A percentile compares a stretch with the other conserved stretches of the same genome.
Conservation (phyloP, 2,329 filamentous ascomycete genomes). For the Taxawa tesnikishii region DNA sequence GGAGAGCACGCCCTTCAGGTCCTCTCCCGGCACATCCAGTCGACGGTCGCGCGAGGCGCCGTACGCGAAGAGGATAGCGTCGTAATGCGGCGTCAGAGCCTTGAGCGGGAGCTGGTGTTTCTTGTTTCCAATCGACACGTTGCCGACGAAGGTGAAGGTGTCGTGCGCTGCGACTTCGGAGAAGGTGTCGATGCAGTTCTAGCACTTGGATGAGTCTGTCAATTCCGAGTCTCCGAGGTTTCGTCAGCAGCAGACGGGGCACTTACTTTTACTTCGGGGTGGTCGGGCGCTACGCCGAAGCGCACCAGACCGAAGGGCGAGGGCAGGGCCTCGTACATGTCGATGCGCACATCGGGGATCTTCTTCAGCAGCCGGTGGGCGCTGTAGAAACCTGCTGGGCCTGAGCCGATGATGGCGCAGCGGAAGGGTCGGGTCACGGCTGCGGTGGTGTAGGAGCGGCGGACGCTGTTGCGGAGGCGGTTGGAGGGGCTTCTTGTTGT, state of each 20-base stretch:
- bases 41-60: constrained; percentile 75
- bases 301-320: constrained; percentile 87
- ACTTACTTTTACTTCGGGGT: constrained; percentile 91
- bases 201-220: constrained; percentile 6
- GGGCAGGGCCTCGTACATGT: constrained; percentile 93
- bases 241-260: too few relatives aligned
- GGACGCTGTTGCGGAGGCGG: not conserved
- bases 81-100: constrained; percentile 67
- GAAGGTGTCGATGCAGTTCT: constrained; percentile 95
- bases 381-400: constrained; percentile 92
- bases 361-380: constrained; percentile 73
- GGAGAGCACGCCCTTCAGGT: constrained; percentile 66
- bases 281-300: constrained; percentile 94
- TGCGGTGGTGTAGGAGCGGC: constrained; percentile 13
- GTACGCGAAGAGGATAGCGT: constrained; percentile 86
- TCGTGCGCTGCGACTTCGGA: constrained; percentile 72
- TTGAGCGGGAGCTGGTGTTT: constrained; percentile 45
- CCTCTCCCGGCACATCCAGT: constrained; percentile 70
- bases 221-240: too few relatives aligned
- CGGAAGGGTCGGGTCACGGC: constrained; percentile 47
- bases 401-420: constrained; percentile 82
- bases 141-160: constrained; percentile 83
- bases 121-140: constrained; percentile 62
- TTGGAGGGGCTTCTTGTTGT: too few relatives aligned
- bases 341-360: constrained; percentile 58